phyloP scores from a whole-genome alignment of 2,329 filamentous ascomycete genomes.

The Colletotrichum gigasporum region DNA sequence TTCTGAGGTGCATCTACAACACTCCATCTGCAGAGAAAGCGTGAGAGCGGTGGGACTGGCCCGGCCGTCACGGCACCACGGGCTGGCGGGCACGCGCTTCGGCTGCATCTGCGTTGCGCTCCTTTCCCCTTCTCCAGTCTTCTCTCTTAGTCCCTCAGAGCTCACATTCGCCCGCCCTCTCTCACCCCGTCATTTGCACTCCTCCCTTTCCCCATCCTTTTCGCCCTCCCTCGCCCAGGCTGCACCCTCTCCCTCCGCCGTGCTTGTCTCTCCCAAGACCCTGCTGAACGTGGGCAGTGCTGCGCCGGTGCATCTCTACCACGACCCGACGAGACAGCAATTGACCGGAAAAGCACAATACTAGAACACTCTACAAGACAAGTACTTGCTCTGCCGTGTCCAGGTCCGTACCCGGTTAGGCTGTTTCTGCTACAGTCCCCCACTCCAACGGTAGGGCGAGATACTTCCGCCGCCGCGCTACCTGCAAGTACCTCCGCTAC shows the following conservation, averaged over 20 bases:
- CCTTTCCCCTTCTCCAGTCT: constrained; percentile 15
- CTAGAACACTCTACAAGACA: constrained; percentile 13
- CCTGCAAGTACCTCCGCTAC: constrained; percentile 1
- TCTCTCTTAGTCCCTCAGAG: not conserved
- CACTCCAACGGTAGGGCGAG: constrained; percentile 13
- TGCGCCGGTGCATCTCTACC: not conserved
- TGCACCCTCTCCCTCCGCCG: not conserved
- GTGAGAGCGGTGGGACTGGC: constrained; percentile 36
- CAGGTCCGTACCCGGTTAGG: constrained; percentile 15
- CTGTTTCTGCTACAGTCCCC: constrained; percentile 7
- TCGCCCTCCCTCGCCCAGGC: not conserved
- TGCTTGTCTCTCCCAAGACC: constrained; percentile 1
- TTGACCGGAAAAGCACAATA: constrained; percentile 13
- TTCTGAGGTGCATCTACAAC: constrained; percentile 18
- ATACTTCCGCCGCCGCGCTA: constrained; percentile 14
- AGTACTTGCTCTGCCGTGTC: constrained; percentile 8
- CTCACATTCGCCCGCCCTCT: not conserved
- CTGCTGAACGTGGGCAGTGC: too few species aligned
- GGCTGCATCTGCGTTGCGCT: constrained; percentile 20
- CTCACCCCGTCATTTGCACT: not conserved
- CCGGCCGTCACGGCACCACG: constrained; percentile 23
- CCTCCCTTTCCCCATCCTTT: constrained; percentile 14
- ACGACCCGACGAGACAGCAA: not conserved
- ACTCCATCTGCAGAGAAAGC: constrained; percentile 8
- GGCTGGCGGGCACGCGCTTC: constrained; percentile 19